A percentile compares a stretch with the other conserved stretches of the same genome.
Conservation (phyloP, 2,329 filamentous ascomycete species). For the Phaeophleospora eucalypticola region DNA sequence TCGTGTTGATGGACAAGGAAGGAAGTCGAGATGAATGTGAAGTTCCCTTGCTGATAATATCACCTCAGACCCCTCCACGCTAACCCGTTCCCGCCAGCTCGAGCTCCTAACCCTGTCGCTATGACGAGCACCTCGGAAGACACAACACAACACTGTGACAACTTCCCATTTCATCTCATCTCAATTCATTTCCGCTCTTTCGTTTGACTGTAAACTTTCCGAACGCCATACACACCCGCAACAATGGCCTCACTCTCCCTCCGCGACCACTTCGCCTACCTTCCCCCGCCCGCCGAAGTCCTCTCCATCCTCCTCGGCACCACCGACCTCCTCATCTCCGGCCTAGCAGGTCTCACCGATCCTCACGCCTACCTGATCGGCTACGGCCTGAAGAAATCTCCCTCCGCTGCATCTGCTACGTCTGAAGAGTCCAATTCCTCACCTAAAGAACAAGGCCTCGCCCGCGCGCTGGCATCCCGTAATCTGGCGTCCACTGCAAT, state of each 20-base stretch:
- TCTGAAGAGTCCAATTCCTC: background rate
- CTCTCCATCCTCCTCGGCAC: conserved; percentile 34
- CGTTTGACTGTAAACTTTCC: too few relatives aligned
- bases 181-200: too few relatives aligned
- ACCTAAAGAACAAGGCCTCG: conserved; percentile 24
- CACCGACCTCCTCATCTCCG: conserved; percentile 31
- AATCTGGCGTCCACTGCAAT: conserved; percentile 32
- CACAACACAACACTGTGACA: too few relatives aligned
- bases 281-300: conserved; percentile 34
- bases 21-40: too few relatives aligned
- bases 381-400: conserved; percentile 27
- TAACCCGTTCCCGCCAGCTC: too few relatives aligned
- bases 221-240: too few relatives aligned
- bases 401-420: conserved; percentile 1
- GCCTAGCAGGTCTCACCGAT: conserved; percentile 34
- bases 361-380: conserved; percentile 30
- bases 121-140: too few relatives aligned
- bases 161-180: too few relatives aligned
- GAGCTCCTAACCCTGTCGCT: too few relatives aligned
- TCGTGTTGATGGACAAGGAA: too few relatives aligned
- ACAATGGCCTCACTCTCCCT: conserved; percentile 17
- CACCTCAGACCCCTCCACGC: too few relatives aligned
- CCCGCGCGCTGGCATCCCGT: conserved; percentile 28
- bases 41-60: too few relatives aligned
- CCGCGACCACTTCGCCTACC: conserved; percentile 23